Conservation (phyloP, 495 filamentous ascomycete species). For the Pseudomonodictys pantanalensis region DNA sequence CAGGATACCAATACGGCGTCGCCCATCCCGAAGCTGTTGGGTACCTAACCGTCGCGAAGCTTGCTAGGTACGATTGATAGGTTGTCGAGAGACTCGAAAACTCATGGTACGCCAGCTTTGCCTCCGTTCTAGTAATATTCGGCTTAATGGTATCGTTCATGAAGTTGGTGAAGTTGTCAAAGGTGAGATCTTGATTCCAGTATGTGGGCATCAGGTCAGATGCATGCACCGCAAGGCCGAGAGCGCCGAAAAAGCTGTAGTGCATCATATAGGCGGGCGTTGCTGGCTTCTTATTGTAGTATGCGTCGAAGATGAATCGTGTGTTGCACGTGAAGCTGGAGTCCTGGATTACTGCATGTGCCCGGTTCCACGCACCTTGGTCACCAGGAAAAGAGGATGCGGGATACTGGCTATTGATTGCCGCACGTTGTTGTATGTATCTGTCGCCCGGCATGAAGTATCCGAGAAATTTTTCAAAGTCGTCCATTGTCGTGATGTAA, state of each 20-base stretch:
- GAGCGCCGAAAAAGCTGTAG: conserved; percentile 1
- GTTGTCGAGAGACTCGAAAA: background rate
- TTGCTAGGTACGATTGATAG: conserved; percentile 1
- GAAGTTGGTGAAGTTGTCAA: background rate
- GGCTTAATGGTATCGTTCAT: background rate
- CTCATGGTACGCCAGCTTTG: background rate
- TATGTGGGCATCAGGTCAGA: background rate
- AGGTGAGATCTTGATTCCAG: background rate
- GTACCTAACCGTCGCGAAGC: background rate
- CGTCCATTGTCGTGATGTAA: background rate
- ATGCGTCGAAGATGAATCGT: background rate
- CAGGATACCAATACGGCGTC: background rate
- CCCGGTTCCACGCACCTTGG: background rate
- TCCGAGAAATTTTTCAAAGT: background rate
- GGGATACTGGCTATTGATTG: background rate
- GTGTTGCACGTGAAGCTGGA: conserved; percentile 6
- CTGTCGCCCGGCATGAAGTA: conserved; percentile 1
- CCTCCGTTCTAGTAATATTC: background rate
- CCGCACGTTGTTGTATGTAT: background rate
- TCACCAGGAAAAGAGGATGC: background rate
- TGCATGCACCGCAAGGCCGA: background rate
- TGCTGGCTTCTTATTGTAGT: background rate
- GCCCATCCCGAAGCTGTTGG: background rate
- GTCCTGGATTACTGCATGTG: background rate
- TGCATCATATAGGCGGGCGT: conserved; percentile 2